phyloP scores from a whole-genome alignment of 441 rosid species.

The Aleurites moluccanus region DNA sequence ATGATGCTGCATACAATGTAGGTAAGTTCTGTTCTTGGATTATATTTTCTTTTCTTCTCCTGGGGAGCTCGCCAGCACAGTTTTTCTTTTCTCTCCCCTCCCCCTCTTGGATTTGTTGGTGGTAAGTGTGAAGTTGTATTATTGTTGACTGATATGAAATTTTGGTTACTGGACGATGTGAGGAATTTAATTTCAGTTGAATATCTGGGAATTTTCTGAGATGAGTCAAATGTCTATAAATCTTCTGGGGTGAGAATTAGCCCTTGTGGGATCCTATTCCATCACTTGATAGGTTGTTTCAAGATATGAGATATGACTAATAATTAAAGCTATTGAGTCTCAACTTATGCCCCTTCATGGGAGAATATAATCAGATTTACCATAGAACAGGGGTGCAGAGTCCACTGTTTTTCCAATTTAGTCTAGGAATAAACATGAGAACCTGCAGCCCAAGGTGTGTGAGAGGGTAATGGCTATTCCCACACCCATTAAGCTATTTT shows the following conservation, averaged over 20 bases:
- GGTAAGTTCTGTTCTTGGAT: slow-evolving; percentile 42
- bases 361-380: background rate
- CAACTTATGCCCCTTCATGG: too few relatives aligned
- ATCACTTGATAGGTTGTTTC: background rate
- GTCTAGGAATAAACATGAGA: background rate
- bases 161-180: background rate
- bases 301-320: background rate
- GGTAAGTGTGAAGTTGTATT: background rate
- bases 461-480: background rate
- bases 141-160: background rate
- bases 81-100: background rate
- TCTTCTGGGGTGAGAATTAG: background rate
- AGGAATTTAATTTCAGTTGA: background rate
- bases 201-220: background rate
- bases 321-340: background rate
- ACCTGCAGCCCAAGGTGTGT: background rate
- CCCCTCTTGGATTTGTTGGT: background rate
- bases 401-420: background rate
- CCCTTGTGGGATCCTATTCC: background rate
- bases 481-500: too few relatives aligned
- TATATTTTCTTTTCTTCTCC: slow-evolving; percentile 1
- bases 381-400: background rate
- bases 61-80: background rate
- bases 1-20: slow-evolving; percentile 63
- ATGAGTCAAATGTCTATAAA: background rate